Percentiles rank a stretch among this genome's conserved stretches.
Evolutionary conservation across 2,329 filamentous ascomycete genomes (phyloP).

Genomic region (Phyllosticta citribraziliensis): DNA sequence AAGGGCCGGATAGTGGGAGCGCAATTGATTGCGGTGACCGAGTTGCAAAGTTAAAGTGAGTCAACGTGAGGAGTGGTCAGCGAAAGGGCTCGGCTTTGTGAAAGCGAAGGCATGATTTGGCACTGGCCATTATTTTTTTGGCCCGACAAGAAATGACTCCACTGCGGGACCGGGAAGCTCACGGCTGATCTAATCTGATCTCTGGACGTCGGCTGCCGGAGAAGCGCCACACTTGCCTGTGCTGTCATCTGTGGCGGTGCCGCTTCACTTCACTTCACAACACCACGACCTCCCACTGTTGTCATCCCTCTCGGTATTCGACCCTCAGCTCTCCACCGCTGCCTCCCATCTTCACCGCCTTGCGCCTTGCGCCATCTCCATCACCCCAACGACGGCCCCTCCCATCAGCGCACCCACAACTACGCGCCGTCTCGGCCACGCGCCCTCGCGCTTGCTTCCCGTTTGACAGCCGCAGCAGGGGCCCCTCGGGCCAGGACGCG

Average conservation of each 20-base stretch:
- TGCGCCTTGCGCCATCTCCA: too few relatives aligned
- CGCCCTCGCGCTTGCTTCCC: not conserved
- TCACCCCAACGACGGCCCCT: too few relatives aligned
- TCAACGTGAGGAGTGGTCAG: not conserved
- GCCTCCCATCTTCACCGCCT: too few relatives aligned
- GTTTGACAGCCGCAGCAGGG: not conserved
- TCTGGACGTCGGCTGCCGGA: not conserved
- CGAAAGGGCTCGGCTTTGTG: not conserved
- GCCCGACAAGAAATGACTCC: not conserved
- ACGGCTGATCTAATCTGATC: not conserved
- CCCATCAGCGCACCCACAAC: too few relatives aligned
- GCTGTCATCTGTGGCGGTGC: not conserved
- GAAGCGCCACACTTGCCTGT: not conserved
- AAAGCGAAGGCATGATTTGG: not conserved
- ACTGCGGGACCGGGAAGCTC: not conserved
- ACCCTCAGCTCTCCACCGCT: too few relatives aligned
- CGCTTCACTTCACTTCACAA: too few relatives aligned
- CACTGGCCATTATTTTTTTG: not conserved
- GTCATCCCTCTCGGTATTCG: too few relatives aligned
- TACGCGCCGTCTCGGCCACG: not conserved
- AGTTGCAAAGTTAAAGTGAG: conserved; percentile 1
- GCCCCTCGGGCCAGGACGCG: not conserved
- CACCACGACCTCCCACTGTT: too few relatives aligned
- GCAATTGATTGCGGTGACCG: conserved; percentile 2
- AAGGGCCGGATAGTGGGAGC: conserved; percentile 9